Conservation (phyloP, 2,329 filamentous ascomycete species). For the Claviceps lovelessii region DNA sequence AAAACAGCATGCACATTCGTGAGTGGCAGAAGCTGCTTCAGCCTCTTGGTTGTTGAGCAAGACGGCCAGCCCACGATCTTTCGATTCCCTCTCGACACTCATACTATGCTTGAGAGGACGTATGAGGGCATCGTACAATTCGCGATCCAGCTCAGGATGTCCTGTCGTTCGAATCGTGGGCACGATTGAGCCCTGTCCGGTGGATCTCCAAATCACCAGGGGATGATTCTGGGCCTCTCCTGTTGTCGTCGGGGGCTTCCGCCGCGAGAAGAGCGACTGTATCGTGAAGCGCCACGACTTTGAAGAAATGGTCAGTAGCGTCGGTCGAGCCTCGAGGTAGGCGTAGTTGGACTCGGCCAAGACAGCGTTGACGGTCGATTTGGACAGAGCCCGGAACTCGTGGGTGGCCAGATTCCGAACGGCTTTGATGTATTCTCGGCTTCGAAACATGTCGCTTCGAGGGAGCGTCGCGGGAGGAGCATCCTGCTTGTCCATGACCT, state of each 20-base stretch:
- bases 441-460: slow-evolving; percentile 52
- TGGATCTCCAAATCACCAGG: slow-evolving; percentile 46
- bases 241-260: slow-evolving; percentile 37
- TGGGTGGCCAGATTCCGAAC: slow-evolving; percentile 53
- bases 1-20: slow-evolving; percentile 72
- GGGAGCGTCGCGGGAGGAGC: slow-evolving; percentile 28
- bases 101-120: slow-evolving; percentile 34
- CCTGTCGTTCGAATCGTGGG: slow-evolving; percentile 53
- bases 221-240: slow-evolving; percentile 45
- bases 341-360: slow-evolving; percentile 70
- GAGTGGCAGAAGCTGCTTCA: slow-evolving; percentile 37
- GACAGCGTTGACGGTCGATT: slow-evolving; percentile 62
- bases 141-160: slow-evolving; percentile 47
- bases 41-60: slow-evolving; percentile 45
- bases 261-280: slow-evolving; percentile 53
- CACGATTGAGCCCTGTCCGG: slow-evolving; percentile 38
- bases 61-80: slow-evolving; percentile 38
- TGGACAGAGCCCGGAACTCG: slow-evolving; percentile 62
- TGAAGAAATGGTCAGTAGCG: slow-evolving; percentile 51
- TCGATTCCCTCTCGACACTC: slow-evolving; percentile 29
- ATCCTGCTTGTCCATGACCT: slow-evolving; percentile 26
- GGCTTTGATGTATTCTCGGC: slow-evolving; percentile 50
- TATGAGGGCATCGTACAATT: slow-evolving; percentile 45
- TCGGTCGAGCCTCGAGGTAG: slow-evolving; percentile 57
- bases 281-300: slow-evolving; percentile 69